These are phyloP conservation scores for Helicostylum pulchrum DNA, from an alignment of 192 early-diverging fungal genomes.

Conservation along the genomic window DNA sequence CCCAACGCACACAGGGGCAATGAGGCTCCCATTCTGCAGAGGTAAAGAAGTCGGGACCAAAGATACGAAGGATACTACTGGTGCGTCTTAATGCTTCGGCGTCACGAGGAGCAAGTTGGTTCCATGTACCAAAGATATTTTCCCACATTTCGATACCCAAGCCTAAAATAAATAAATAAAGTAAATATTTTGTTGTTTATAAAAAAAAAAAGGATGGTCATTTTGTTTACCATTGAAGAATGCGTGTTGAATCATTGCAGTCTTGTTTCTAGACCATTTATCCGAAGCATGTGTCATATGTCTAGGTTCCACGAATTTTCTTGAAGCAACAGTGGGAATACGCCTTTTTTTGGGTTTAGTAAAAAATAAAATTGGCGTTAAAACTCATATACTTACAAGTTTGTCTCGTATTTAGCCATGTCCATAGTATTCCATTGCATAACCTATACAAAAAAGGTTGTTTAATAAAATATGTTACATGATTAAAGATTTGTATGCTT, in stretches of 20 bases:
- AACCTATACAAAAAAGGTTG: no score
- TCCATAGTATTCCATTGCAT: constrained; percentile 20
- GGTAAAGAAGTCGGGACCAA: constrained; percentile 21
- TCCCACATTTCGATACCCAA: constrained; percentile 28
- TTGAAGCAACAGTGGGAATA: constrained; percentile 20
- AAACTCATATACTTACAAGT: constrained; percentile 10
- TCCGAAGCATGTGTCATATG: constrained; percentile 23
- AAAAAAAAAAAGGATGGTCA: no score
- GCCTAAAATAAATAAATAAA: constrained; percentile 3
- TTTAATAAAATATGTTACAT: background rate
- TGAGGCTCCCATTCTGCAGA: constrained; percentile 26
- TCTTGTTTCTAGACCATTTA: constrained; percentile 25
- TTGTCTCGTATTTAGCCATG: constrained; percentile 23
- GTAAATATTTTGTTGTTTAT: no score
- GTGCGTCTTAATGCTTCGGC: constrained; percentile 21
- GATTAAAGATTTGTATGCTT: background rate
- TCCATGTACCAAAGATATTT: constrained; percentile 31
- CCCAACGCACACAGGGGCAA: constrained; percentile 19
- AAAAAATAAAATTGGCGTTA: background rate
- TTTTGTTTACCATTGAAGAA: constrained; percentile 22
- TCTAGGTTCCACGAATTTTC: constrained; percentile 15
- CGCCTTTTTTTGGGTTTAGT: constrained; percentile 3
- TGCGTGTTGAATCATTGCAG: constrained; percentile 17
- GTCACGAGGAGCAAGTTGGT: constrained; percentile 21
- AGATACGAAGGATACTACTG: constrained; percentile 16